Base-by-base conservation (phyloP, 2,329 filamentous ascomycete species). In the Nigrospora osmanthi region DNA sequence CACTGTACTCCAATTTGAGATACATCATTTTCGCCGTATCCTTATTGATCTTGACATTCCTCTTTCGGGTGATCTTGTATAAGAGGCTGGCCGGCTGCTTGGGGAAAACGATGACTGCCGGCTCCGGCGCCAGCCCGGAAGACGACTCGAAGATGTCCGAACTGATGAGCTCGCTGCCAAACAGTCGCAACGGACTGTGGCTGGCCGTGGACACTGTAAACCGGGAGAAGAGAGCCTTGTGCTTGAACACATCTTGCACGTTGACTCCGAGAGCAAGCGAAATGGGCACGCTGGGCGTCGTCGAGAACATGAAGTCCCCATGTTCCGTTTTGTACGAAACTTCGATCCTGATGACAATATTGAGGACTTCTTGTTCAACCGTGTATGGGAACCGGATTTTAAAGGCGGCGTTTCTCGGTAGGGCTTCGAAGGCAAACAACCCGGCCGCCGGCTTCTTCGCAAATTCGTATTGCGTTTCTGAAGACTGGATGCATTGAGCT, bases 231-330 rank as follows among this genome's bases (percentile, higher is more conserved):
- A 97, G 73, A 0, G 80, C 75, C 9, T 81, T 70, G 50, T 88
- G 81, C 60, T 95, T 95, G 71, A 97, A 97, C 28, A 94, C 80
- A 55, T 98, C 93, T 57, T 97, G 90, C 6, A 98, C 93, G 52
- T 97, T 97, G 50, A 98, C 93, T 3, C 91, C 90, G 4, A 98
- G 73, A 0, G 89, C 87, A 5, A 98, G 71, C 1, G 85, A 77
- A 2, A 93, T 84, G 3, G 83, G 76, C 16, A 94, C 73, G 4
- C 73, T 78, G 16, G 78, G 76, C 9, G 75, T 72, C 14, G 76
- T 78, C 14, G 80, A 75, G 58, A 83, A 85, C 44, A 74, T 71
- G 51, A 88, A 87, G 9, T 69, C 71, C 3, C 83, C 85, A 3
- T 78, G 67, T 1, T 80, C 71, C 0, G 87, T 90, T 2, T 75